Evolutionary conservation across 1,284 basidiomycete genomes (phyloP).

Genomic region (Cryptococcus deneoformans): DNA sequence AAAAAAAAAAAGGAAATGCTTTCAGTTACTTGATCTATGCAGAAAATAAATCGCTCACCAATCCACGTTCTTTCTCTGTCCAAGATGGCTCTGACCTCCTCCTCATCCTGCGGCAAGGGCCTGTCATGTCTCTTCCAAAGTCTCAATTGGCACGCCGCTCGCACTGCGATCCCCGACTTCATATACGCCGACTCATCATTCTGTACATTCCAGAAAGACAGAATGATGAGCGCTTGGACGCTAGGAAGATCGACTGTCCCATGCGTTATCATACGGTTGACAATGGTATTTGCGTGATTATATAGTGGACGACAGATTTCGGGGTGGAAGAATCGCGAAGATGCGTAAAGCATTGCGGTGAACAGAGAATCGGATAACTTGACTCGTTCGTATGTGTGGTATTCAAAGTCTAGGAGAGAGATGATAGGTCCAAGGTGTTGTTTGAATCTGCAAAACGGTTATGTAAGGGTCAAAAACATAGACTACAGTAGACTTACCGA

Average conservation of each 20-base stretch:
- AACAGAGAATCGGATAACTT: constrained; percentile 20
- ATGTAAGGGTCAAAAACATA: neutral
- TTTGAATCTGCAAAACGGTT: constrained; percentile 12
- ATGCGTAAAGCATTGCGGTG: constrained; percentile 23
- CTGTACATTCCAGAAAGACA: constrained; percentile 14
- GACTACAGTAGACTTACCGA: neutral
- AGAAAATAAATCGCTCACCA: too few species aligned
- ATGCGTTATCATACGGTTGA: constrained; percentile 12
- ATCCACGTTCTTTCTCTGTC: constrained; percentile 28
- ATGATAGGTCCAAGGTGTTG: constrained; percentile 21
- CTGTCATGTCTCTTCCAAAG: constrained; percentile 18
- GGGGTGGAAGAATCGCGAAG: constrained; percentile 18
- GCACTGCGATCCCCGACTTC: constrained; percentile 28
- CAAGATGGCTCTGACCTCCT: constrained; percentile 17
- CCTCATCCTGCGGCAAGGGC: constrained; percentile 21
- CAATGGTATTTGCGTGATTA: constrained; percentile 11
- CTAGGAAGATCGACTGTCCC: constrained; percentile 13
- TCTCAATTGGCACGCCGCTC: constrained; percentile 29
- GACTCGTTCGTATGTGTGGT: constrained; percentile 17
- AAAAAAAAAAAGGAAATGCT: neutral
- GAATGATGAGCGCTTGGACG: constrained; percentile 15
- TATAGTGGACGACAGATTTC: constrained; percentile 9
- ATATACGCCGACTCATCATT: constrained; percentile 19
- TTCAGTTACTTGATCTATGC: too few species aligned
- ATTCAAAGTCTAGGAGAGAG: constrained; percentile 15